Conservation (phyloP, 768 basidiomycete genomes). For the Kwoniella dejecticola region DNA sequence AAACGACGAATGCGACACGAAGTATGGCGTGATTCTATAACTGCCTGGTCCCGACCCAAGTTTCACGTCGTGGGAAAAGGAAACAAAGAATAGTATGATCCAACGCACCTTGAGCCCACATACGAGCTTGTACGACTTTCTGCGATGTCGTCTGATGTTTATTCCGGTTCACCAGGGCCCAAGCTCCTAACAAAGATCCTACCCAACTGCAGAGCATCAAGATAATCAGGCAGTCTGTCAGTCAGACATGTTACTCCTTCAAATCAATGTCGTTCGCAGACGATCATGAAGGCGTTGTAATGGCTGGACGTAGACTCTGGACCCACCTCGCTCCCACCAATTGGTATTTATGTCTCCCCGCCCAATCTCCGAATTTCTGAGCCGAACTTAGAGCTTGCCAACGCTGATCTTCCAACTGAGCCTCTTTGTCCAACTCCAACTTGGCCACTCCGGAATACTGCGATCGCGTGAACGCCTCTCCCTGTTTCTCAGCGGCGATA, state of each 20-base stretch:
- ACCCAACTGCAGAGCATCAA: no score
- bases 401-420: constrained; percentile 28
- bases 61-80: no score
- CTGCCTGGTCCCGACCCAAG: no score
- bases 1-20: not conserved
- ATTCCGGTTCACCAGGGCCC: constrained; percentile 45
- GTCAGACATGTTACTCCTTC: no score
- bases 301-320: no score
- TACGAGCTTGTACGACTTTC: constrained; percentile 56
- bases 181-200: constrained; percentile 46
- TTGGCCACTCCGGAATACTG: constrained; percentile 49
- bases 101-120: constrained; percentile 55
- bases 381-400: constrained; percentile 39
- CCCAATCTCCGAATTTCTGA: constrained; percentile 48
- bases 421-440: constrained; percentile 37
- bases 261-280: no score
- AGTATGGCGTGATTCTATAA: no score
- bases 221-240: no score
- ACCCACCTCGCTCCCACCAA: constrained; percentile 52
- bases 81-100: constrained; percentile 9
- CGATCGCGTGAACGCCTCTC: constrained; percentile 45
- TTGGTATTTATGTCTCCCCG: constrained; percentile 45
- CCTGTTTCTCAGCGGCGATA: constrained; percentile 50
- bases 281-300: no score
- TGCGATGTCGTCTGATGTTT: constrained; percentile 48